Evolutionary conservation across 805 yeast genomes (phyloP), one percentile per base, ranked within the genome.

Genomic region (Yarrowia sp.): DNA sequence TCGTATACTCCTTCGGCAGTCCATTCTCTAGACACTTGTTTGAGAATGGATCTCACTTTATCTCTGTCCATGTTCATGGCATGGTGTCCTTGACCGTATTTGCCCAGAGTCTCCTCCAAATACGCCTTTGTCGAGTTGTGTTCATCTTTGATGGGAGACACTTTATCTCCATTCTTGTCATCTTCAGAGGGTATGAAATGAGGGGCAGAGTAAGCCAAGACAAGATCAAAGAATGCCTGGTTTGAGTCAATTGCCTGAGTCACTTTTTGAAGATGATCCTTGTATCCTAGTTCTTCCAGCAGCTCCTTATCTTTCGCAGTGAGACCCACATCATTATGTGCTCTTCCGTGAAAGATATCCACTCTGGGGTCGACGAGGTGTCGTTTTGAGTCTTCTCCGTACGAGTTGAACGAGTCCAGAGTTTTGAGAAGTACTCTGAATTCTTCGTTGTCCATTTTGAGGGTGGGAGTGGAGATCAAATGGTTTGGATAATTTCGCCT

Each of bases 11-110:
- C 91, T 15, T 76, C 77, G 0, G 71, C 71, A 2, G 88, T 80
- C 97, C 97, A 94, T 75, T 94, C 98, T 65, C 98, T 80, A 10
- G 87, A 84, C 70, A 85, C 83, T 77, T 94, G 98, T 53, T 85
- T 78, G 72, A 90, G 74, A 0, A 87, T 79, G 1, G 87, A 80
- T 56, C 84, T 75, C 5, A 87, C 89, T 76, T 88, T 88, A 65
- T 85, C 89, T 63, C 79, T 82, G 70, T 87, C 90, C 3, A 75
- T 71, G 22, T 69, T 69, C 5, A 78, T 74, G 22, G 86, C 79
- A 48, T 63, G 67, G 40, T 40, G 22, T 5, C 22, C 26, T 15
- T 36, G 56, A 2, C 38, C 40, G 14, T 45, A 35, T 26, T 63
- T 63, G 7, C 26, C 40, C 26, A 63, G 40, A 2, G 56, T 49